These are phyloP conservation scores for Zangia roseola DNA, from an alignment of 768 basidiomycete species.

Conservation along the genomic window DNA sequence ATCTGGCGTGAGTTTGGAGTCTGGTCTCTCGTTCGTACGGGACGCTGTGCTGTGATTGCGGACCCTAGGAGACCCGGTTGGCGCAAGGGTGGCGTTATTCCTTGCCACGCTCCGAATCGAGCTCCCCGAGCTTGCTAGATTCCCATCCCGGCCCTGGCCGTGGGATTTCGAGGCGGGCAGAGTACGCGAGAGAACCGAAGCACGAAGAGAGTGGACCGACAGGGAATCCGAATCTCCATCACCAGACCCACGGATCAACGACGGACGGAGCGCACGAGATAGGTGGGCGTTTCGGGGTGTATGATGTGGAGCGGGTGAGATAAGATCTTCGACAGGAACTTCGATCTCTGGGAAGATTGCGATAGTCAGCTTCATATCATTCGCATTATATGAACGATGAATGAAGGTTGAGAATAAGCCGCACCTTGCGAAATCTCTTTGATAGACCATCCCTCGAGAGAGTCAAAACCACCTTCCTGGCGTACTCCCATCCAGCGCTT, in stretches of 20 bases:
- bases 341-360: conserved; percentile 62
- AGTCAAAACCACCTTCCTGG: conserved; percentile 76
- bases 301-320: conserved; percentile 42
- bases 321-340: conserved; percentile 72
- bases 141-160: conserved; percentile 22
- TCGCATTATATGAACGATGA: background rate
- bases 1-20: conserved; percentile 70
- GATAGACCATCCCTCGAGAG: conserved; percentile 82
- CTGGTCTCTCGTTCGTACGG: conserved; percentile 47
- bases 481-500: conserved; percentile 76
- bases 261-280: conserved; percentile 28
- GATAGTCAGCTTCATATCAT: background rate
- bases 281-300: conserved; percentile 25
- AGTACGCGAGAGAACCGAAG: conserved; percentile 39
- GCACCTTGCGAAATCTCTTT: conserved; percentile 66
- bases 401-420: background rate
- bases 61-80: conserved; percentile 14
- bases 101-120: conserved; percentile 50
- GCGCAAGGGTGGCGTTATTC: conserved; percentile 33
- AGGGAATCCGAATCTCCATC: conserved; percentile 39
- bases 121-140: conserved; percentile 27
- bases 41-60: conserved; percentile 29
- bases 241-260: conserved; percentile 24
- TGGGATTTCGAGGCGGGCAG: conserved; percentile 23
- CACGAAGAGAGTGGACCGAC: conserved; percentile 48